Percentiles rank a stretch among this genome's conserved stretches.
Conservation (phyloP, 2,329 filamentous ascomycete species). For the Hymenoscyphus scutula region DNA sequence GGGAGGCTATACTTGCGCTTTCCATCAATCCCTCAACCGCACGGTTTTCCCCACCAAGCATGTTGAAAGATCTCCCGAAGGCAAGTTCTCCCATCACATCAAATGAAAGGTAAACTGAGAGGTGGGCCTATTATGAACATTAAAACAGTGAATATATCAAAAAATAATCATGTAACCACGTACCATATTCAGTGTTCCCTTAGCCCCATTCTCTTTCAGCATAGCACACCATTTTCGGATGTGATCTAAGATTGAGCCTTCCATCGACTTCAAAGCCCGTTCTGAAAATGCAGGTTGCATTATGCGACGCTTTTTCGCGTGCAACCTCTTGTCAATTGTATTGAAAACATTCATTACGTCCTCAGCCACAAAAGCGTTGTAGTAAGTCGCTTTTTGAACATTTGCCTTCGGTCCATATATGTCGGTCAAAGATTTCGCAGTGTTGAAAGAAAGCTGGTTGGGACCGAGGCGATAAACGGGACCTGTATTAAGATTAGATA, state of each 20-base stretch:
- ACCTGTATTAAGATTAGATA: background rate
- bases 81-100: conserved; percentile 25
- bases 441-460: conserved; percentile 12
- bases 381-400: conserved; percentile 11
- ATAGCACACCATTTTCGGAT: conserved; percentile 47
- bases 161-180: background rate
- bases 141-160: background rate
- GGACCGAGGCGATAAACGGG: conserved; percentile 1
- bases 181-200: background rate
- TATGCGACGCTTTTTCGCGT: conserved; percentile 61
- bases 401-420: conserved; percentile 14
- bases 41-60: conserved; percentile 50
- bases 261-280: conserved; percentile 17
- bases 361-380: conserved; percentile 8
- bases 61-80: conserved; percentile 48
- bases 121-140: background rate
- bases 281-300: conserved; percentile 61
- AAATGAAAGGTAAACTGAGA: conserved; percentile 24
- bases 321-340: conserved; percentile 64
- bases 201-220: background rate
- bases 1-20: background rate
- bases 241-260: conserved; percentile 16
- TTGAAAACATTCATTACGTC: conserved; percentile 64
- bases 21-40: conserved; percentile 61
- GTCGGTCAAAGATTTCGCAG: conserved; percentile 5